These are phyloP conservation scores for Yamadazyma nakazawae DNA, from an alignment of 805 yeast genomes.

Conservation along the genomic window DNA sequence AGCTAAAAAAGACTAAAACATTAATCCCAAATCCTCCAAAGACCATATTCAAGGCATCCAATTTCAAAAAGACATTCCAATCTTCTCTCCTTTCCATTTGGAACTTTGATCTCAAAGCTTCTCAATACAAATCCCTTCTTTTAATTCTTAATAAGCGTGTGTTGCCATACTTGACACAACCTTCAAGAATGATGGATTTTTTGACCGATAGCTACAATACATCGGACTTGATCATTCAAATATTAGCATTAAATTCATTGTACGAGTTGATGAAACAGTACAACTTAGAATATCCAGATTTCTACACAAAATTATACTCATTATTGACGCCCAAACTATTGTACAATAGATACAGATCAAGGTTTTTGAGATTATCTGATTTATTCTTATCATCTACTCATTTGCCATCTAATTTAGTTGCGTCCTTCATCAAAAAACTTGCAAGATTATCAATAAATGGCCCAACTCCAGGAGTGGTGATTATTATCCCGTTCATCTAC, in stretches of 20 bases:
- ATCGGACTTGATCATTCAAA: conserved; percentile 52
- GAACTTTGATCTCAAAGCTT: conserved; percentile 42
- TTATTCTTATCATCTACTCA: conserved; percentile 84
- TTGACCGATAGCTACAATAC: conserved; percentile 77
- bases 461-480: conserved; percentile 86
- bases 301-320: conserved; percentile 76
- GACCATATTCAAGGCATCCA: conserved; percentile 32
- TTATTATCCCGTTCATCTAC: conserved; percentile 86
- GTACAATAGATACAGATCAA: conserved; percentile 75
- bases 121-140: conserved; percentile 68
- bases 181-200: conserved; percentile 88
- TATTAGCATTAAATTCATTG: conserved; percentile 81
- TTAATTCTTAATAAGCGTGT: conserved; percentile 76
- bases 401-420: conserved; percentile 75
- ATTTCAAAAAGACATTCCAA: conserved; percentile 67
- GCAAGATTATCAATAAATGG: conserved; percentile 72
- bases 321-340: conserved; percentile 72
- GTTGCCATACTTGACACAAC: conserved; percentile 75
- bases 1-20: conserved; percentile 25
- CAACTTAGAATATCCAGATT: conserved; percentile 90
- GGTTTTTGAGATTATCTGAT: conserved; percentile 86
- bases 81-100: conserved; percentile 61
- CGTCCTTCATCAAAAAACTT: conserved; percentile 83
- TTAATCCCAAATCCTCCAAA: conserved; percentile 34
- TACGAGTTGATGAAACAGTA: conserved; percentile 78